A percentile compares a stretch with the other conserved stretches of the same genome.
phyloP scores from a whole-genome alignment of 371 early-diverging fungal species.

The Mucor velutinosus region DNA sequence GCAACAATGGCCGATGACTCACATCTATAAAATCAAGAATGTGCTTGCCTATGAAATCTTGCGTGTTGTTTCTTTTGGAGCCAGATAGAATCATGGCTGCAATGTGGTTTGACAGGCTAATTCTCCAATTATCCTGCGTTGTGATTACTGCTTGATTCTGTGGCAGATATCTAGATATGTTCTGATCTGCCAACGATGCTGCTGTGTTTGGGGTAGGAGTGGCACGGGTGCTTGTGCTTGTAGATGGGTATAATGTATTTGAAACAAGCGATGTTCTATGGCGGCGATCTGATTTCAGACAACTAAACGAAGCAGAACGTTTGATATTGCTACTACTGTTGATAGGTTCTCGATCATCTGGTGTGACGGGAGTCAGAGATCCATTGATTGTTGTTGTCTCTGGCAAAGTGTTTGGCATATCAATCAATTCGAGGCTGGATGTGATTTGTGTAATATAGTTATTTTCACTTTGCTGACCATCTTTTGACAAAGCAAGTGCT shows the following conservation, averaged over 20 bases:
- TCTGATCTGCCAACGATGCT: background rate
- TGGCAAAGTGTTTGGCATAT: slow-evolving; percentile 1
- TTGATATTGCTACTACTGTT: background rate
- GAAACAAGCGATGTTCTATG: slow-evolving; percentile 5
- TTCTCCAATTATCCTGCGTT: slow-evolving; percentile 57
- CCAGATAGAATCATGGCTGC: slow-evolving; percentile 55
- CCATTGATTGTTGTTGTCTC: background rate
- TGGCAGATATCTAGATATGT: slow-evolving; percentile 54
- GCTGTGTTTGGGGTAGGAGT: background rate
- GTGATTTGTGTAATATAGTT: slow-evolving; percentile 2
- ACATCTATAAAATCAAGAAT: slow-evolving; percentile 57
- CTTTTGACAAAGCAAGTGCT: slow-evolving; percentile 4
- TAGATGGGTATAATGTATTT: background rate
- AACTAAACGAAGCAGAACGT: slow-evolving; percentile 2
- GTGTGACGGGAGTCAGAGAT: slow-evolving; percentile 14
- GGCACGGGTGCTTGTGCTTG: background rate
- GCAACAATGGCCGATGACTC: slow-evolving; percentile 49
- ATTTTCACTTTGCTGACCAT: background rate
- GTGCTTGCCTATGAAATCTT: slow-evolving; percentile 44
- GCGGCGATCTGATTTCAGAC: background rate
- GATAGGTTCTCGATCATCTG: slow-evolving; percentile 15
- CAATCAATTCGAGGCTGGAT: slow-evolving; percentile 4
- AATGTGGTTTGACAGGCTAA: slow-evolving; percentile 64
- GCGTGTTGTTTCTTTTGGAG: background rate
- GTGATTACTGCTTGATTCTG: slow-evolving; percentile 69